Evolutionary conservation across 495 filamentous ascomycete genomes (phyloP).

Genomic region (Penicilliopsis zonata): DNA sequence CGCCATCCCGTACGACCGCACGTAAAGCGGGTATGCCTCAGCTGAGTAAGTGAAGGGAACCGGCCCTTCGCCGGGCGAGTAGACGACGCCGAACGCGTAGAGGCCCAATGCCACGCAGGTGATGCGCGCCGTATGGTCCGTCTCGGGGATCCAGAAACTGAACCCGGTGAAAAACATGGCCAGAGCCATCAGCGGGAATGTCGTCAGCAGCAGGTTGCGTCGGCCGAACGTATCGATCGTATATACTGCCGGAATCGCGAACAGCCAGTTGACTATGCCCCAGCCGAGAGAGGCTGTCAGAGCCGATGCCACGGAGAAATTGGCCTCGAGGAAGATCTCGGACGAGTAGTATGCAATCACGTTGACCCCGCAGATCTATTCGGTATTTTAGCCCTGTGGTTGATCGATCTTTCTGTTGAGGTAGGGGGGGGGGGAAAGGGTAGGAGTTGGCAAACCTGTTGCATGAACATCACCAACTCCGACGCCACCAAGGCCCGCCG

Average conservation of each 20-base stretch:
- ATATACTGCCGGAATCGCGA: constrained; percentile 65
- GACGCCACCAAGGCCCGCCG: constrained; percentile 65
- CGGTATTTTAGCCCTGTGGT: too few relatives aligned
- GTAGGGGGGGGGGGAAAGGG: not conserved
- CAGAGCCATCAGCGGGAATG: constrained; percentile 66
- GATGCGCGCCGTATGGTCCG: constrained; percentile 30
- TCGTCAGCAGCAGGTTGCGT: constrained; percentile 62
- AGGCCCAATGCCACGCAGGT: constrained; percentile 56
- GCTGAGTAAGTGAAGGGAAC: constrained; percentile 80
- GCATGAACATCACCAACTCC: constrained; percentile 77
- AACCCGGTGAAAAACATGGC: constrained; percentile 71
- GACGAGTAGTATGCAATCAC: constrained; percentile 46
- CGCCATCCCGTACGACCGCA: constrained; percentile 59
- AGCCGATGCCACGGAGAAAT: constrained; percentile 38
- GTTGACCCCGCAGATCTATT: constrained; percentile 49
- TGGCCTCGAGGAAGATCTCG: constrained; percentile 38
- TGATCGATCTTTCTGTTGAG: not conserved
- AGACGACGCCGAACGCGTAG: constrained; percentile 64
- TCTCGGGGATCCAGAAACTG: constrained; percentile 58
- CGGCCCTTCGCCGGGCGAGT: constrained; percentile 70
- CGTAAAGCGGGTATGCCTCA: constrained; percentile 66
- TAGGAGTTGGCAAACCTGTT: constrained; percentile 44
- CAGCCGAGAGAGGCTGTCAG: constrained; percentile 61
- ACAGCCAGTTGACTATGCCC: constrained; percentile 70
- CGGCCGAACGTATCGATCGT: constrained; percentile 81